Conservation (phyloP, 2,329 filamentous ascomycete genomes). For the Cephalotrichum gorgonifer region DNA sequence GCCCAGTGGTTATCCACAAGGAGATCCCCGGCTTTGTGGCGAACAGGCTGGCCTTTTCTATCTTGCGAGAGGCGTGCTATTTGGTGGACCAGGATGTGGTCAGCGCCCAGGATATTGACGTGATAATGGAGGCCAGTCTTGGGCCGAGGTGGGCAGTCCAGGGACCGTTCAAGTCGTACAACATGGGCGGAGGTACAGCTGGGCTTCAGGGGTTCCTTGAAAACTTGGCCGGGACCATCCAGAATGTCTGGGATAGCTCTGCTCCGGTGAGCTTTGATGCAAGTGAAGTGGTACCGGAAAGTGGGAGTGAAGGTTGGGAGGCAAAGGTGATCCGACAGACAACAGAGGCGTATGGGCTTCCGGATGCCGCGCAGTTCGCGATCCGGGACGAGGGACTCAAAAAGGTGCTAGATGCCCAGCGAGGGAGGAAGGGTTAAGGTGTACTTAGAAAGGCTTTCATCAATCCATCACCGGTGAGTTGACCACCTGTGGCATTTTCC, state of each 20-base stretch:
- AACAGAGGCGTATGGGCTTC: not conserved
- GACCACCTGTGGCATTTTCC: no score
- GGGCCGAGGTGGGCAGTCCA: not conserved
- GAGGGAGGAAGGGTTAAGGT: not conserved
- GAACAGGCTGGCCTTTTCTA: conserved; percentile 5
- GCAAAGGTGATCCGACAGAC: not conserved
- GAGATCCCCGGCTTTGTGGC: conserved; percentile 5
- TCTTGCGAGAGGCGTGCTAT: conserved; percentile 1
- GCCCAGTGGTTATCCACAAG: conserved; percentile 7
- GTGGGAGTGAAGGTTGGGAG: not conserved
- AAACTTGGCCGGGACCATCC: not conserved
- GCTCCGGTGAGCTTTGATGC: not conserved
- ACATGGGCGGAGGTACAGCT: not conserved
- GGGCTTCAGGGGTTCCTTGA: not conserved
- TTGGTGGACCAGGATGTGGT: not conserved
- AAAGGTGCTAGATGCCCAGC: not conserved
- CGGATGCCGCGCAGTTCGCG: not conserved
- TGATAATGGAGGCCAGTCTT: not conserved
- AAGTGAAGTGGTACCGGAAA: not conserved
- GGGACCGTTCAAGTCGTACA: not conserved
- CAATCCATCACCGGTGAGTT: no score
- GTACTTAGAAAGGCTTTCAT: no score
- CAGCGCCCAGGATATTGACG: not conserved
- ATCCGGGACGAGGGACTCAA: not conserved
- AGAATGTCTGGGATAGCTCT: not conserved